phyloP scores from a whole-genome alignment of 495 filamentous ascomycete species.

The Tirmania nivea region DNA sequence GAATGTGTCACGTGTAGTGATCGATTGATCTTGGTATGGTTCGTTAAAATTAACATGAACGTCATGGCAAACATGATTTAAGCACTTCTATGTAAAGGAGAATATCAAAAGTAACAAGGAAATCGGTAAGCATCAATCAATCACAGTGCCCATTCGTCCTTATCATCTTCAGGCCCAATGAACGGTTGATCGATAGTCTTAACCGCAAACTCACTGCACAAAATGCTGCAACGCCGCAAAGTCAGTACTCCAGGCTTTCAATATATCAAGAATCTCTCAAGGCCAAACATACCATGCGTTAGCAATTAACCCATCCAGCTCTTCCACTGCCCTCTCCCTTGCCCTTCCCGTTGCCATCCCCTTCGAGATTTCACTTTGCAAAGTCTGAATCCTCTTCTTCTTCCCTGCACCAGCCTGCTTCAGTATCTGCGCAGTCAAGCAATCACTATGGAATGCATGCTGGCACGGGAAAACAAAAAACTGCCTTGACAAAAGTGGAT shows the following conservation, averaged over 20 bases:
- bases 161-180: constrained; percentile 43
- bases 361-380: constrained; percentile 57
- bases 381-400: constrained; percentile 58
- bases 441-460: constrained; percentile 92
- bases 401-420: constrained; percentile 51
- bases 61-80: too few species aligned
- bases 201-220: constrained; percentile 87
- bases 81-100: too few species aligned
- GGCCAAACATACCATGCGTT: constrained; percentile 42
- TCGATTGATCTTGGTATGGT: too few species aligned
- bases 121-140: not conserved
- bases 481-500: constrained; percentile 68
- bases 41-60: too few species aligned
- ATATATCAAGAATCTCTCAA: not conserved
- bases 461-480: constrained; percentile 98
- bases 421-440: constrained; percentile 61
- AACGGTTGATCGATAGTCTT: constrained; percentile 86
- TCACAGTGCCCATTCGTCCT: constrained; percentile 66
- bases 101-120: not conserved
- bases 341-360: constrained; percentile 37
- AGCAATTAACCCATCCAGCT: constrained; percentile 73
- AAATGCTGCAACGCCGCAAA: constrained; percentile 32
- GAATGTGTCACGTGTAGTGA: too few species aligned
- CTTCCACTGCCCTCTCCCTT: constrained; percentile 63
- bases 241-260: not conserved